Evolutionary conservation across 805 yeast genomes (phyloP).

Genomic region (Groenewaldozyma tartarivorans): DNA sequence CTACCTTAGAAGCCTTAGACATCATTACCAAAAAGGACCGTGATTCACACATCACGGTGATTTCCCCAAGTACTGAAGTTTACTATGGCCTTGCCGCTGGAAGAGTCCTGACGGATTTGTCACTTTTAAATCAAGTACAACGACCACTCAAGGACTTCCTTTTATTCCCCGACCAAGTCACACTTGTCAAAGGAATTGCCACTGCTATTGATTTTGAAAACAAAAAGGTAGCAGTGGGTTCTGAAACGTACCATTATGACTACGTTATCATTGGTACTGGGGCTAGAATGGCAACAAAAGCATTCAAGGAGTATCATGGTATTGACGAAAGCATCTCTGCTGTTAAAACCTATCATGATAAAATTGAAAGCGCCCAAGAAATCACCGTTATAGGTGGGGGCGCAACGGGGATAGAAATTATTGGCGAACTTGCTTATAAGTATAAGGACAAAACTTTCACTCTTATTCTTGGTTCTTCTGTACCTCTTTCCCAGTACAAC

Average conservation of each 20-base stretch:
- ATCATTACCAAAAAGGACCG: too few relatives aligned
- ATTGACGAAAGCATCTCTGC: slow-evolving; percentile 6
- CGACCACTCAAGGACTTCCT: too few relatives aligned
- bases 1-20: too few relatives aligned
- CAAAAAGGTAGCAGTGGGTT: slow-evolving; percentile 2
- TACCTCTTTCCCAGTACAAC: slow-evolving; percentile 10
- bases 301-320: slow-evolving; percentile 9
- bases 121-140: too few relatives aligned
- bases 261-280: slow-evolving; percentile 16
- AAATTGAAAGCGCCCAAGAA: slow-evolving; percentile 28
- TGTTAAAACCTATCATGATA: slow-evolving; percentile 7
- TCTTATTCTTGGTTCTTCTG: slow-evolving; percentile 15
- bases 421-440: slow-evolving; percentile 36
- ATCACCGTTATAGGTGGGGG: slow-evolving; percentile 46
- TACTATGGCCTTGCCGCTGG: slow-evolving; percentile 14
- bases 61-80: slow-evolving; percentile 11
- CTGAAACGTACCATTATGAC: slow-evolving; percentile 18
- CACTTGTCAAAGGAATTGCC: slow-evolving; percentile 12
- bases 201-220: slow-evolving; percentile 9
- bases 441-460: slow-evolving; percentile 31
- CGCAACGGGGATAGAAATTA: slow-evolving; percentile 42
- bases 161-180: too few relatives aligned
- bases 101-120: slow-evolving; percentile 12
- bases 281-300: slow-evolving; percentile 6
- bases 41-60: slow-evolving; percentile 13